phyloP scores from a whole-genome alignment of 192 early-diverging fungal genomes.

The Linnemannia exigua region DNA sequence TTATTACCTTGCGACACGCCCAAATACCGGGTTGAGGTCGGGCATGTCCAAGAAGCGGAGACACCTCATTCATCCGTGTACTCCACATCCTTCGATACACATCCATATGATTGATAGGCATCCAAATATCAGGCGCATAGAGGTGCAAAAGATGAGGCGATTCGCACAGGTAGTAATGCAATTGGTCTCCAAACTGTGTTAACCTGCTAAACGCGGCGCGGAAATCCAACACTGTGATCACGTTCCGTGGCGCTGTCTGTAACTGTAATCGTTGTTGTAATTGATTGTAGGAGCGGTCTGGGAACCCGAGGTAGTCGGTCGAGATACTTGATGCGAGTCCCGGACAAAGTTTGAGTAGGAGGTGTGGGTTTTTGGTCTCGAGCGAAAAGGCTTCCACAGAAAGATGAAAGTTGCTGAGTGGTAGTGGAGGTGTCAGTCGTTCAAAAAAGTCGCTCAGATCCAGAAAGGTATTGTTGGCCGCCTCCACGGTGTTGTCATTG shows the following conservation, averaged over 20 bases:
- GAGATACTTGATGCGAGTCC: neutral
- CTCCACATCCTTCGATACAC: neutral
- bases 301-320: neutral
- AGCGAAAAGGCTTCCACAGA: neutral
- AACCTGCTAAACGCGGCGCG: neutral
- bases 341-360: neutral
- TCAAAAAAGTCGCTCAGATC: no score
- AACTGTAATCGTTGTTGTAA: neutral
- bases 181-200: neutral
- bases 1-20: neutral
- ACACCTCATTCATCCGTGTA: neutral
- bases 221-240: neutral
- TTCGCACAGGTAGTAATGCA: neutral
- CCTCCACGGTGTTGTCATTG: no score
- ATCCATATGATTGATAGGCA: neutral
- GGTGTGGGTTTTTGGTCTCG: neutral
- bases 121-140: neutral
- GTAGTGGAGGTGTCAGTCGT: neutral
- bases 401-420: neutral
- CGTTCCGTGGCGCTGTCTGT: neutral
- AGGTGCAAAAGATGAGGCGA: neutral
- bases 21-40: neutral
- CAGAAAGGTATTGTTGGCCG: no score
- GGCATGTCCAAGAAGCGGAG: neutral
- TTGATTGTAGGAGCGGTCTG: neutral